Evolutionary conservation across 1,284 basidiomycete species (phyloP).

Genomic region (Melampsora americana): DNA sequence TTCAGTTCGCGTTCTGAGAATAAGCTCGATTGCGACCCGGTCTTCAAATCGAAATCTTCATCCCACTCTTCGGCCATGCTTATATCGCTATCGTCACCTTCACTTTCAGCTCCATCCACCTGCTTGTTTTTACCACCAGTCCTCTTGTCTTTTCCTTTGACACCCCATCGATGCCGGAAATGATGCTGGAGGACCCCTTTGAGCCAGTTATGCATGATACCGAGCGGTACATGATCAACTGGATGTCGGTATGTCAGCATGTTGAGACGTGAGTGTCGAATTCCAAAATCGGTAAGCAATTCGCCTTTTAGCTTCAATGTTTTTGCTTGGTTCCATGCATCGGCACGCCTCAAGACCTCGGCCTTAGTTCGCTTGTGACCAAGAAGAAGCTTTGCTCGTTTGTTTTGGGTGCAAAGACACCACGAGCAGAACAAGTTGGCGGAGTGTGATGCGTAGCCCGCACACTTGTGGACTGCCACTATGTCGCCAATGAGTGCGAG

Average conservation of each 20-base stretch:
- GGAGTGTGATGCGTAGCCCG: constrained; percentile 13
- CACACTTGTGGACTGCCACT: constrained; percentile 22
- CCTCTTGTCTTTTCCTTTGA: background rate
- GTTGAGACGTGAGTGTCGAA: constrained; percentile 17
- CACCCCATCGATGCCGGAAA: constrained; percentile 25
- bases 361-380: background rate
- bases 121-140: background rate
- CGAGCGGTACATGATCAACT: constrained; percentile 10
- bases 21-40: too few relatives aligned
- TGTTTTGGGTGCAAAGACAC: background rate
- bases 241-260: constrained; percentile 15
- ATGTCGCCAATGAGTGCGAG: constrained; percentile 19
- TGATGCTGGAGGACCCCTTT: too few relatives aligned
- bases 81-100: background rate
- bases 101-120: background rate
- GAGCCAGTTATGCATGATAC: constrained; percentile 37
- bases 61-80: background rate
- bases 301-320: background rate
- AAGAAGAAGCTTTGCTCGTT: background rate
- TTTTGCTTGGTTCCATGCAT: background rate
- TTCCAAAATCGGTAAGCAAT: background rate
- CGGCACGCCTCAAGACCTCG: background rate
- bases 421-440: constrained; percentile 18
- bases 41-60: background rate
- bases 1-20: background rate